phyloP scores from a whole-genome alignment of 1,284 basidiomycete genomes.

The Psilocybe mexicana region DNA sequence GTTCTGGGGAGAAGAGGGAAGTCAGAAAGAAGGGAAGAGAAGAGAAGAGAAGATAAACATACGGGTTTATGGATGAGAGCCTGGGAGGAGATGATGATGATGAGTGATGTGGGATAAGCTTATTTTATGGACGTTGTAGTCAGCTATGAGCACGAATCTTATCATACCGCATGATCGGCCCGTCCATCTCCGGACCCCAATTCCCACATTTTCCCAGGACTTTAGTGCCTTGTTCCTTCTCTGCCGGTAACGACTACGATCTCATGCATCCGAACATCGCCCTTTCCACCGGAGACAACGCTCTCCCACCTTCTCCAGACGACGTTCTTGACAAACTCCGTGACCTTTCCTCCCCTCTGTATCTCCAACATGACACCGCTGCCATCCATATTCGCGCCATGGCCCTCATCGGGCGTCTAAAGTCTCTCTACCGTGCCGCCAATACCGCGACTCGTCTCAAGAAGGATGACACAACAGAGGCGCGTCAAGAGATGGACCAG shows the following conservation, averaged over 20 bases:
- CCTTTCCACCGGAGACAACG: not conserved
- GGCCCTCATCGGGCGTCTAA: slow-evolving; percentile 74
- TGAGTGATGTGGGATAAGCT: slow-evolving; percentile 13
- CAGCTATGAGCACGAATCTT: slow-evolving; percentile 19
- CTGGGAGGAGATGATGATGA: slow-evolving; percentile 16
- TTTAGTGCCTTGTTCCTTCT: slow-evolving; percentile 3
- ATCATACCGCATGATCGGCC: slow-evolving; percentile 21
- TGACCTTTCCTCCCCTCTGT: slow-evolving; percentile 53
- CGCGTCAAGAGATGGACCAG: slow-evolving; percentile 81
- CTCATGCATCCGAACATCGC: slow-evolving; percentile 25
- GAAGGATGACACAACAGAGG: slow-evolving; percentile 73
- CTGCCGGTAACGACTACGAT: slow-evolving; percentile 16
- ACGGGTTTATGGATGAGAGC: slow-evolving; percentile 11
- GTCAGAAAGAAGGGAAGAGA: not conserved
- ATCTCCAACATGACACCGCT: slow-evolving; percentile 48
- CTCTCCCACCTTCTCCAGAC: slow-evolving; percentile 40
- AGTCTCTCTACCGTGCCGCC: slow-evolving; percentile 70
- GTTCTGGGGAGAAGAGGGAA: not conserved
- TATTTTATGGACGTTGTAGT: slow-evolving; percentile 10
- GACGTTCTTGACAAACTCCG: slow-evolving; percentile 60
- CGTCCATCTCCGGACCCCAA: slow-evolving; percentile 12
- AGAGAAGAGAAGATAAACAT: slow-evolving; percentile 10
- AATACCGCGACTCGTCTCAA: slow-evolving; percentile 66
- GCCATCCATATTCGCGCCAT: slow-evolving; percentile 62
- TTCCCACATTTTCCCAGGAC: slow-evolving; percentile 13